phyloP scores from a whole-genome alignment of 2,329 filamentous ascomycete genomes.

The Trichoderma cornu-damae region DNA sequence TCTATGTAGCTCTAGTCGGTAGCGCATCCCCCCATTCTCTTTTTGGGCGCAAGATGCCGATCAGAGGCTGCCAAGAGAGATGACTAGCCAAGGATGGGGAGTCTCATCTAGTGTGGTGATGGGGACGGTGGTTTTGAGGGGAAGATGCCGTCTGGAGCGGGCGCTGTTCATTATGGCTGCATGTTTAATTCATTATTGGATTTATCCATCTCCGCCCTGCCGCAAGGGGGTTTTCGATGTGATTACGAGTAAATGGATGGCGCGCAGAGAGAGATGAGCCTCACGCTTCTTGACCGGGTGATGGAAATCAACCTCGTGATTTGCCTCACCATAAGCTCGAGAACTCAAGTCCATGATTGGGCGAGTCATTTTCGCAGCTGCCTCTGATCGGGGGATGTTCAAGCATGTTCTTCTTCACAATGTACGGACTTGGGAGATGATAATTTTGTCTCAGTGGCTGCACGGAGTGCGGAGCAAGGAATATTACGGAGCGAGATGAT shows the following conservation, averaged over 20 bases:
- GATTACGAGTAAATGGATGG: not conserved
- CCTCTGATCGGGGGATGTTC: no score
- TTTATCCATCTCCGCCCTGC: no score
- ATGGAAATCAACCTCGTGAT: not conserved
- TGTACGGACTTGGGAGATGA: no score
- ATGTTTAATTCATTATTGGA: no score
- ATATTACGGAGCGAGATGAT: no score
- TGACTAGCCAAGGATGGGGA: not conserved
- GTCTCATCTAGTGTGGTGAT: not conserved
- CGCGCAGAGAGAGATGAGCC: not conserved
- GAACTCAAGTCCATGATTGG: no score
- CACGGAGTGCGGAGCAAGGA: no score
- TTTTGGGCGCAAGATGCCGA: not conserved
- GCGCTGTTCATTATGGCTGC: not conserved
- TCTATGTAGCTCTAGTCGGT: not conserved
- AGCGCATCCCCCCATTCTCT: not conserved
- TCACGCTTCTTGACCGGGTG: not conserved
- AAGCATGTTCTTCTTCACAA: no score
- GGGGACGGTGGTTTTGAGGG: not conserved
- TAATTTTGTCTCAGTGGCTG: no score
- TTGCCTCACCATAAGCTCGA: not conserved
- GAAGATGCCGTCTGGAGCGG: not conserved
- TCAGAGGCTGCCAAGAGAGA: not conserved
- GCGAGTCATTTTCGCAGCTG: no score
- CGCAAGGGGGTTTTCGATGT: not conserved